A percentile compares a stretch with the other conserved stretches of the same genome.
Evolutionary conservation across 148 eudicot genomes (phyloP).

Genomic region (Cornus kousa): DNA sequence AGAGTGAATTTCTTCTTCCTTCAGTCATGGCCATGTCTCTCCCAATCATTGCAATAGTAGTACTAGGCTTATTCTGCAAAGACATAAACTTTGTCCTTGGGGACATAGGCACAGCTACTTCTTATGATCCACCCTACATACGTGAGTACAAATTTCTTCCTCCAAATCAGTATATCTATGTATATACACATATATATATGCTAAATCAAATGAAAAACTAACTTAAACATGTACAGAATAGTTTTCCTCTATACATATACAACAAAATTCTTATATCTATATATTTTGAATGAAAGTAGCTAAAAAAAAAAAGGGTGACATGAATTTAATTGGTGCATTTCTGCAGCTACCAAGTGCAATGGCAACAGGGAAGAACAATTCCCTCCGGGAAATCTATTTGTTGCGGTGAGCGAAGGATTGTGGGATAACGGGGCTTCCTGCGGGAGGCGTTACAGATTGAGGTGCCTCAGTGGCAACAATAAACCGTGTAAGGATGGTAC

Average conservation of each 20-base stretch:
- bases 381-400: slow-evolving; percentile 46
- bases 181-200: no score
- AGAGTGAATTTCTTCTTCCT: no score
- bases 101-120: slow-evolving; percentile 41
- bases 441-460: slow-evolving; percentile 39
- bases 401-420: slow-evolving; percentile 34
- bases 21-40: no score
- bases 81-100: slow-evolving; percentile 13
- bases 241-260: no score
- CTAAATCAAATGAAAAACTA: no score
- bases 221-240: no score
- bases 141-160: slow-evolving; percentile 26
- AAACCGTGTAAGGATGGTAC: slow-evolving; percentile 27
- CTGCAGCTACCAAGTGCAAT: slow-evolving; percentile 43
- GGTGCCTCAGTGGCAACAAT: slow-evolving; percentile 39
- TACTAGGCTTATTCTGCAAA: background rate
- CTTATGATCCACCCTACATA: slow-evolving; percentile 37
- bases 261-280: no score
- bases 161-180: no score
- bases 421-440: slow-evolving; percentile 64
- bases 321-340: no score
- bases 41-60: background rate
- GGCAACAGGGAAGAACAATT: slow-evolving; percentile 38
- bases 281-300: no score
- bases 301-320: no score